A percentile compares a stretch with the other conserved stretches of the same genome.
These are phyloP conservation scores for Schizonepeta tenuifolia DNA, from an alignment of 257 asterid species.

Conservation along the genomic window DNA sequence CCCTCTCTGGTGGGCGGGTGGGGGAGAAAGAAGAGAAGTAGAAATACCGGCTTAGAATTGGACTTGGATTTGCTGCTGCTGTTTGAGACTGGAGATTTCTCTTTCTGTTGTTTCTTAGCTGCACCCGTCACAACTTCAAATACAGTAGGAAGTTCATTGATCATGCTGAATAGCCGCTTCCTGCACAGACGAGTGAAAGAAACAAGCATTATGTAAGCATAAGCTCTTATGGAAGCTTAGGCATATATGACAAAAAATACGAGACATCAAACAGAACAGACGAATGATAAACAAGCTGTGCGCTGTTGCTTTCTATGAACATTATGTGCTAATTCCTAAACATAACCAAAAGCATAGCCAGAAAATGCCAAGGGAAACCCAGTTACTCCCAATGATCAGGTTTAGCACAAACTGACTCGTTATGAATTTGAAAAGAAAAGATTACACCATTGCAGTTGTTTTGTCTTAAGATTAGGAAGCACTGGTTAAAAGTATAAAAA, in stretches of 20 bases:
- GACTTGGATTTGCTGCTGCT: slow-evolving; percentile 67
- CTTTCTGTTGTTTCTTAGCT: slow-evolving; percentile 64
- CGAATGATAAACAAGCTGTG: not conserved
- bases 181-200: slow-evolving; percentile 41
- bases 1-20: not conserved
- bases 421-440: too few species aligned
- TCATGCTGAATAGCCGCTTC: slow-evolving; percentile 78
- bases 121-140: slow-evolving; percentile 80
- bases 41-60: slow-evolving; percentile 54
- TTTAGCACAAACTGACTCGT: not conserved
- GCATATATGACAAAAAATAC: not conserved
- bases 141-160: slow-evolving; percentile 81
- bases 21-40: not conserved
- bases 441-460: not conserved
- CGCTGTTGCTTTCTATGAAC: not conserved
- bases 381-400: not conserved
- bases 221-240: slow-evolving; percentile 13
- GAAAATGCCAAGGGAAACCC: not conserved
- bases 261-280: not conserved
- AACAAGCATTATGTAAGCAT: slow-evolving; percentile 2
- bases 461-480: not conserved
- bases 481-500: slow-evolving; percentile 6
- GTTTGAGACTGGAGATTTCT: slow-evolving; percentile 60
- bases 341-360: not conserved
- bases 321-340: not conserved